Percentiles rank a stretch among this genome's conserved stretches.
These are phyloP conservation scores for Penicillium italicum DNA, from an alignment of 2,329 filamentous ascomycete species.

Conservation along the genomic window DNA sequence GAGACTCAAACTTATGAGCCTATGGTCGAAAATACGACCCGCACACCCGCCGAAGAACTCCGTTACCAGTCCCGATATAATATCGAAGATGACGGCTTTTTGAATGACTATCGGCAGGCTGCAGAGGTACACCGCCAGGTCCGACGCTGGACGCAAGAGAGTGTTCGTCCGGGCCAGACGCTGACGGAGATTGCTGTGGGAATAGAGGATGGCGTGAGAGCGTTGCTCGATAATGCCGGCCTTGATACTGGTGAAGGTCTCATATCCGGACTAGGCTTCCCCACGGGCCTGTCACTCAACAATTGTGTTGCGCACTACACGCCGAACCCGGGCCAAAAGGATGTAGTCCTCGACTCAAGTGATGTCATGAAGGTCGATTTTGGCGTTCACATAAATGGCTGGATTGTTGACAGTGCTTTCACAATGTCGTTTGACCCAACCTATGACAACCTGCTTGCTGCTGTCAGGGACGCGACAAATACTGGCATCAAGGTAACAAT, in stretches of 20 bases:
- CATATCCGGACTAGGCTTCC: slow-evolving; percentile 54
- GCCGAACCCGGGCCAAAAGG: slow-evolving; percentile 59
- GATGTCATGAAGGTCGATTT: slow-evolving; percentile 84
- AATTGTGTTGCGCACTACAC: slow-evolving; percentile 56
- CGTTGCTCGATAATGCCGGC: slow-evolving; percentile 50
- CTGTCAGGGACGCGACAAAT: slow-evolving; percentile 66
- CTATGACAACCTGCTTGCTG: slow-evolving; percentile 70
- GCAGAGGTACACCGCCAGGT: slow-evolving; percentile 57
- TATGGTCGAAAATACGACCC: slow-evolving; percentile 43
- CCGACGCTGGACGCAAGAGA: slow-evolving; percentile 48
- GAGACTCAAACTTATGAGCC: slow-evolving; percentile 44
- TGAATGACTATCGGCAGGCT: slow-evolving; percentile 54
- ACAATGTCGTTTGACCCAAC: slow-evolving; percentile 71
- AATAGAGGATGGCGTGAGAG: slow-evolving; percentile 54
- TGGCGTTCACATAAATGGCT: slow-evolving; percentile 74
- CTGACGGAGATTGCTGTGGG: slow-evolving; percentile 51
- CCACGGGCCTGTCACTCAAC: slow-evolving; percentile 54
- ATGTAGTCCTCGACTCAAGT: slow-evolving; percentile 64
- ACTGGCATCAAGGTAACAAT: slow-evolving; percentile 44
- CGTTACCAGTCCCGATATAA: slow-evolving; percentile 41
- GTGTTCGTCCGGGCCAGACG: slow-evolving; percentile 50
- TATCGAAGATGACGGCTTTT: slow-evolving; percentile 47
- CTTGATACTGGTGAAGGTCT: slow-evolving; percentile 52
- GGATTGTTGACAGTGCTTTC: slow-evolving; percentile 78
- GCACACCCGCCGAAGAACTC: slow-evolving; percentile 48